Conservation (phyloP, 202 grass and related monocot species). For the Panicum hallii region DNA sequence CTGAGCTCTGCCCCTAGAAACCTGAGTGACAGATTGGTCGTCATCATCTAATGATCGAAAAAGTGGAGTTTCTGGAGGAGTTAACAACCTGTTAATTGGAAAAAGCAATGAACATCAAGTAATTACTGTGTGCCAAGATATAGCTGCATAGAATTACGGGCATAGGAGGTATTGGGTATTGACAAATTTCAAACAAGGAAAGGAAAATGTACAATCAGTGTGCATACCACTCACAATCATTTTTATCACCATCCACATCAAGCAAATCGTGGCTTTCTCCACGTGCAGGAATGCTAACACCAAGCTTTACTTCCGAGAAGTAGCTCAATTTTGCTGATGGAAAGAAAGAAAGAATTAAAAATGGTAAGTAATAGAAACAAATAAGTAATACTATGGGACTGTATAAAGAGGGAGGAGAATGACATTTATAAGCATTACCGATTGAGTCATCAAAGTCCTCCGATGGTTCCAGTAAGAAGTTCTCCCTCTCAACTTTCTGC, state of each 20-base stretch:
- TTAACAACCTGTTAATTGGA: conserved; percentile 73
- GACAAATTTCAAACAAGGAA: conserved; percentile 33
- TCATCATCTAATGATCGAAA: conserved; percentile 90
- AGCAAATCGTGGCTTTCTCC: conserved; percentile 84
- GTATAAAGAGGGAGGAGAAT: conserved; percentile 16
- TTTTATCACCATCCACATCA: conserved; percentile 78
- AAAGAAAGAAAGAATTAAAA: conserved; percentile 28
- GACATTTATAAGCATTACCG: conserved; percentile 55
- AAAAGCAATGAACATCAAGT: conserved; percentile 21
- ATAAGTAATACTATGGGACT: conserved; percentile 16
- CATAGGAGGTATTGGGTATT: neutral
- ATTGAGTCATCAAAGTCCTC: conserved; percentile 87
- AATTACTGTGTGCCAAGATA: conserved; percentile 18
- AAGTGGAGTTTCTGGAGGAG: conserved; percentile 94
- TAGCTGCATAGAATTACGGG: conserved; percentile 1
- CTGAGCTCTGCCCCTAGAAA: conserved; percentile 79
- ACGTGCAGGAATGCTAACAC: conserved; percentile 60
- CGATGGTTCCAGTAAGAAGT: conserved; percentile 77
- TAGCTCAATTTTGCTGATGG: conserved; percentile 80
- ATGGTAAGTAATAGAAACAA: conserved; percentile 34
- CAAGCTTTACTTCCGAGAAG: conserved; percentile 77
- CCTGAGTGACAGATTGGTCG: conserved; percentile 46
- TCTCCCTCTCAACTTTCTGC: conserved; percentile 77
- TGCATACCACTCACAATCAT: conserved; percentile 95
- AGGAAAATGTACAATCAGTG: conserved; percentile 28